Evolutionary conservation across 495 filamentous ascomycete genomes (phyloP).

Genomic region (Hypoxylon perforatum): DNA sequence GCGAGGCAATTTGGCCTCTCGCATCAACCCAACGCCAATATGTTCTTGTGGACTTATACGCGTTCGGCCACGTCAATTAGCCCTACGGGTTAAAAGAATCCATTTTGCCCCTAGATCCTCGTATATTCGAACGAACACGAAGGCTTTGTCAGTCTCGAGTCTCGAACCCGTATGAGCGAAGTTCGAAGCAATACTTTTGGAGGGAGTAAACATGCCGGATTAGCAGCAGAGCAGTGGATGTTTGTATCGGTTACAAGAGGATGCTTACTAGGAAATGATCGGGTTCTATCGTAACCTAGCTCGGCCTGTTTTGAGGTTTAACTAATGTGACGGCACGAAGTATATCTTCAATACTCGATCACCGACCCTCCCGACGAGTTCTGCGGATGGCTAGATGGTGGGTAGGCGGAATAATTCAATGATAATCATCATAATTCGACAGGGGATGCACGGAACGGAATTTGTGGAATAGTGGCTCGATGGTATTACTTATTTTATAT

Average conservation of each 20-base stretch:
- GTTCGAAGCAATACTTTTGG: slow-evolving; percentile 4
- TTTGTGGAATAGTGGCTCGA: slow-evolving; percentile 15
- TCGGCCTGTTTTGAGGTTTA: background rate
- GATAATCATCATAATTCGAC: slow-evolving; percentile 18
- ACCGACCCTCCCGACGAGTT: background rate
- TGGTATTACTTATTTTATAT: slow-evolving; percentile 9
- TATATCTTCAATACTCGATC: background rate
- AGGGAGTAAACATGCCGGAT: background rate
- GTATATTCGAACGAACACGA: slow-evolving; percentile 7
- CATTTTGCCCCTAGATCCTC: background rate
- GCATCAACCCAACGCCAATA: background rate
- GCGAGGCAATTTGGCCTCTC: background rate
- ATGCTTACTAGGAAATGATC: background rate
- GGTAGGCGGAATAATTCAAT: slow-evolving; percentile 3
- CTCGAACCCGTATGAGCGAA: background rate
- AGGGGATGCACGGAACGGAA: slow-evolving; percentile 17
- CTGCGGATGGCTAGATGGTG: background rate
- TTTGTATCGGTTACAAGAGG: background rate
- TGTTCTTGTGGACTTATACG: background rate
- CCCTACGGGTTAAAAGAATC: background rate
- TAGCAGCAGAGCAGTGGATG: background rate
- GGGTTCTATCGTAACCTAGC: background rate
- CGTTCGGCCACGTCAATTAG: background rate
- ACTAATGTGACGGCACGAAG: slow-evolving; percentile 1
- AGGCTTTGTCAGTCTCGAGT: background rate